phyloP scores from a whole-genome alignment of 2,329 filamentous ascomycete species.

The Fusarium bulbicola region DNA sequence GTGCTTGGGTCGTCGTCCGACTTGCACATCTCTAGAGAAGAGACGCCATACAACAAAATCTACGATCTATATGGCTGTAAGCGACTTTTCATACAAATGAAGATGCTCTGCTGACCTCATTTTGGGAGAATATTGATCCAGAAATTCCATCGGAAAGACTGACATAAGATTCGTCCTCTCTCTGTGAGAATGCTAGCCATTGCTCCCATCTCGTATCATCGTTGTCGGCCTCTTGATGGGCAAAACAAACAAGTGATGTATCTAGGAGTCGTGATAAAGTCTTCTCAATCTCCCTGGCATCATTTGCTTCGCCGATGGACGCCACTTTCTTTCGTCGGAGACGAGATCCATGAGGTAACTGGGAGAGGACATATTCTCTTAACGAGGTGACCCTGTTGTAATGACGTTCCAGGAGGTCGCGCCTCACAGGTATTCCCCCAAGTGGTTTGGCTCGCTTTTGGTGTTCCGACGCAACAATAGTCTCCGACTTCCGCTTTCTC shows the following conservation, averaged over 20 bases:
- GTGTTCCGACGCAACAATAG: slow-evolving; percentile 36
- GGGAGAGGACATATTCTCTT: slow-evolving; percentile 73
- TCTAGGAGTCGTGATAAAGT: slow-evolving; percentile 71
- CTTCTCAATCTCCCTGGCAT: slow-evolving; percentile 47
- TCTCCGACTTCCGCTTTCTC: slow-evolving; percentile 42
- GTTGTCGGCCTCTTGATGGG: slow-evolving; percentile 41
- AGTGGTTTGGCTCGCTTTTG: slow-evolving; percentile 21
- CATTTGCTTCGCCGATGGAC: slow-evolving; percentile 50
- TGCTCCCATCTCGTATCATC: slow-evolving; percentile 60
- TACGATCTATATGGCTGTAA: slow-evolving; percentile 66
- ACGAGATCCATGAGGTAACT: slow-evolving; percentile 73
- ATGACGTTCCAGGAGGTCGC: slow-evolving; percentile 74
- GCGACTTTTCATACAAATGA: not conserved
- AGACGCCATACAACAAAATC: slow-evolving; percentile 81
- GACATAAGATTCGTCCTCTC: slow-evolving; percentile 65
- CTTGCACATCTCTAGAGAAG: slow-evolving; percentile 67
- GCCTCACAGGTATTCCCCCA: slow-evolving; percentile 47
- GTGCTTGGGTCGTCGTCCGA: slow-evolving; percentile 68
- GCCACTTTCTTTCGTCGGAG: slow-evolving; percentile 66
- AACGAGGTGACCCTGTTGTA: slow-evolving; percentile 74
- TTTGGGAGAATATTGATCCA: slow-evolving; percentile 63
- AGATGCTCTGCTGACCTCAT: slow-evolving; percentile 61
- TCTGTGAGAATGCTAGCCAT: slow-evolving; percentile 70
- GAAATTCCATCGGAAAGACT: slow-evolving; percentile 59
- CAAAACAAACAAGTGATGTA: slow-evolving; percentile 70